Base-by-base conservation (phyloP, 306 rosid genomes). In the Fragaria nilgerrensis region DNA sequence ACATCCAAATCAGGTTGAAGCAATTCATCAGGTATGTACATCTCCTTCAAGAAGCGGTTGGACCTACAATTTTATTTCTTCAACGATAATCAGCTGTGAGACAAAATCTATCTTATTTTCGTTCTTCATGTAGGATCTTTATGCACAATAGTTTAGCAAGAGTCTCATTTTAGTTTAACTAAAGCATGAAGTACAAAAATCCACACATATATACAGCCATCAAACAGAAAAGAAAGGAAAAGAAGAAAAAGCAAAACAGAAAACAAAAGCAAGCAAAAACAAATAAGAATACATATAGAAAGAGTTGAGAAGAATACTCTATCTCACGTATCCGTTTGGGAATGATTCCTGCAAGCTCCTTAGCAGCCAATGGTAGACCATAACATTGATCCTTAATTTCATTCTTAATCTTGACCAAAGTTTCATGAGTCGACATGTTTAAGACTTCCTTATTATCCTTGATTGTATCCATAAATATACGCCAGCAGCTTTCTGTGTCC, bases 21-120 rank as follows among this genome's bases (percentile, higher is more conserved):
- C 36, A 75, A 20, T 65, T 75, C 62, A 62, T 62, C 61, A 75
- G 70, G 71, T 19, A 75, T 75, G 58, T 47, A 63, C 48, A 75
- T 58, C 55, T 62, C 61, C 53, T 62, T 47, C 78, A 62, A 27
- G 32, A 62, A 44, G 29, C 72, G 72, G 25, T 43, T 22, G 13
- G 48, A 44, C 48, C 48, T 44, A 44, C 29, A 27, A 27, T 27
- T 27, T 27, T 27, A 27, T 27, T 27, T 27, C 29, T 1, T 27
- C 29, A 27, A 27, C 29, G 29, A 27, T 27, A 1, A 27, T 27
- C 29, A 27, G 1, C 1, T 27, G 29, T 27, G 29, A 27, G 29
- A 27, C 29, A 27, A 27, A 27, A 27, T 27, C 29, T 27, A 27
- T 27, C 29, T 27, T 27, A 3, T 50, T 9, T 65, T 65, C 70